Base-by-base conservation (phyloP, 2,329 filamentous ascomycete species). In the Colletotrichum cuscutae region DNA sequence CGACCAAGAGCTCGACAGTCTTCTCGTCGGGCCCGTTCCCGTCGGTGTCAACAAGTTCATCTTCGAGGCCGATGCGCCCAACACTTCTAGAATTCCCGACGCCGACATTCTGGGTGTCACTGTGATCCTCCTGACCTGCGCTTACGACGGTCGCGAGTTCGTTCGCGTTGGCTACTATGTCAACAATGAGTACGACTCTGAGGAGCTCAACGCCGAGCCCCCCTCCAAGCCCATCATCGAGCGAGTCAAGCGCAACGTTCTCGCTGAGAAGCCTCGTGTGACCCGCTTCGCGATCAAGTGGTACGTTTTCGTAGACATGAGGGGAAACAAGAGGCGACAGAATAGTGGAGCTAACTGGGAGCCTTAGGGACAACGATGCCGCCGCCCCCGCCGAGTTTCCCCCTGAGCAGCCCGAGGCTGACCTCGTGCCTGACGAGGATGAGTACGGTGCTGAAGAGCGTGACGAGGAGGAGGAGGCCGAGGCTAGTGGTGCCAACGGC, bases 281-380 rank as follows among this genome's bases (percentile, higher is more conserved):
- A 99, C 97, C 35, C 92, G 97, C 76, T 99, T 99, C 81, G 95
- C 95, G 57, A 99, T 99, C 86, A 99, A 99, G 86, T 99, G 97
- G 97, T 98, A 89, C 71, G 90, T 84, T 60, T 75, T 26, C 64
- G 32, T 15, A 35, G 49, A 49, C 12, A n/a, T 24, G 37, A 42
- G 13, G 24, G 26, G 30, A 11, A 42, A n/a, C 13, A 30, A 28
- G 26, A 28, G 11, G 26, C 28, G 3, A 64, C n/a, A 19, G 19
- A 19, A 19, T 5, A 30, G 58, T 56, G 32, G 59, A 49, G 59
- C 74, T 75, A 35, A 76, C 71, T 63, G 49, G 70, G 64, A 52
- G 42, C 19, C 63, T 53, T 75, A 98, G 95, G 95, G 97, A 99
- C 81, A 97, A 94, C n/a, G 97, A 99, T 80, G 96, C 95, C 76